Conservation (phyloP, 441 rosid species). For the Euphorbia corollata region DNA sequence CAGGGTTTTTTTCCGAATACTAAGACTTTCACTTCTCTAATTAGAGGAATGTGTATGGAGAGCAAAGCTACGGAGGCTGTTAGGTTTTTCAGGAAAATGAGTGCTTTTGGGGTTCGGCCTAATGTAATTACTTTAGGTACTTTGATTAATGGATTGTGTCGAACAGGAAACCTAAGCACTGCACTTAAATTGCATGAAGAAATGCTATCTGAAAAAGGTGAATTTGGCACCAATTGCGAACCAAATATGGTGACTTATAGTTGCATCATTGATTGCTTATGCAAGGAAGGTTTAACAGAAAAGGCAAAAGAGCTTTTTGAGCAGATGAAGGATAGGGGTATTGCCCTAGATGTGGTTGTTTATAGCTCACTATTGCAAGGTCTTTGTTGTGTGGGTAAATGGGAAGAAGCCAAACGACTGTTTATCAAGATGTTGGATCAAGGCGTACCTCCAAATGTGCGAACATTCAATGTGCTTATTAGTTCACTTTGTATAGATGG, state of each 20-base stretch:
- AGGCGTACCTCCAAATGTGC: background rate
- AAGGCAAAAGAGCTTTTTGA: background rate
- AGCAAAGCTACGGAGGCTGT: background rate
- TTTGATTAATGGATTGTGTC: background rate
- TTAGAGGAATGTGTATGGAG: background rate
- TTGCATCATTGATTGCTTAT: background rate
- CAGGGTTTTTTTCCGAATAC: background rate
- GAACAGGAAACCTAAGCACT: background rate
- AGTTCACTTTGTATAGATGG: background rate
- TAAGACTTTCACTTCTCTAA: background rate
- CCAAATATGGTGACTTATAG: background rate
- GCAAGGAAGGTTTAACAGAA: background rate
- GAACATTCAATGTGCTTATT: background rate
- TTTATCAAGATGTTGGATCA: slow-evolving; percentile 17
- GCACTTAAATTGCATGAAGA: background rate
- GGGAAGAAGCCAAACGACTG: slow-evolving; percentile 18
- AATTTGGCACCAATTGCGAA: background rate
- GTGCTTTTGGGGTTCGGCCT: background rate
- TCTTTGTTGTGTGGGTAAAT: slow-evolving; percentile 17
- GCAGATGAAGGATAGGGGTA: background rate
- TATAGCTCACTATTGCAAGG: slow-evolving; percentile 22
- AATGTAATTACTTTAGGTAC: background rate
- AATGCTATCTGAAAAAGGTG: background rate
- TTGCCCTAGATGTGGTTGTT: background rate
- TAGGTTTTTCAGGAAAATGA: background rate